Percentiles rank a stretch among this genome's conserved stretches.
These are phyloP conservation scores for Lotus japonicus DNA, from an alignment of 306 rosid genomes.

Conservation along the genomic window DNA sequence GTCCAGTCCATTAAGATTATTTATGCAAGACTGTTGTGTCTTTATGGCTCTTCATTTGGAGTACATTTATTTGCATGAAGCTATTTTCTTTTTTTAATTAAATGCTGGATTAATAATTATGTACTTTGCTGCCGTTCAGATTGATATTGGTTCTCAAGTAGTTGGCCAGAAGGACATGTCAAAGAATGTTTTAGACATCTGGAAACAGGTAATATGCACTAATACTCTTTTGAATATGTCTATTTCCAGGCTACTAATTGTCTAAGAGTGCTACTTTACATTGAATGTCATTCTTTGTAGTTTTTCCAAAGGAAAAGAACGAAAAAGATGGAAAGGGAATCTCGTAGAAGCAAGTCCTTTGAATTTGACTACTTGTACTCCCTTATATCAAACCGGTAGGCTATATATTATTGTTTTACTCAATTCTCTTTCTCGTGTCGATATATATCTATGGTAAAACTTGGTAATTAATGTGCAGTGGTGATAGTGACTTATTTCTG, in stretches of 20 bases:
- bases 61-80: background rate
- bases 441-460: background rate
- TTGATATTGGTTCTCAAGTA: constrained; percentile 79
- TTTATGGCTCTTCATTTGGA: background rate
- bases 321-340: constrained; percentile 59
- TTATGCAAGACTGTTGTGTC: background rate
- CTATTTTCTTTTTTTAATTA: background rate
- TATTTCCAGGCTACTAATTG: constrained; percentile 13
- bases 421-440: background rate
- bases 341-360: constrained; percentile 29
- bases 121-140: constrained; percentile 45
- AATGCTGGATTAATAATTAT: constrained; percentile 3
- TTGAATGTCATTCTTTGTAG: constrained; percentile 35
- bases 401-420: constrained; percentile 21
- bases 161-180: constrained; percentile 84
- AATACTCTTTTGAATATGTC: background rate
- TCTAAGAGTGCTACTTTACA: background rate
- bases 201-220: constrained; percentile 67
- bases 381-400: constrained; percentile 70
- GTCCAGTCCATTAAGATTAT: background rate
- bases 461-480: constrained; percentile 48
- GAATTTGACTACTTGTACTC: constrained; percentile 68
- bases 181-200: constrained; percentile 62
- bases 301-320: constrained; percentile 66
- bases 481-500: constrained; percentile 76